phyloP scores from a whole-genome alignment of 163 green algal genomes.

The Chlamydomonas reinhardtii region DNA sequence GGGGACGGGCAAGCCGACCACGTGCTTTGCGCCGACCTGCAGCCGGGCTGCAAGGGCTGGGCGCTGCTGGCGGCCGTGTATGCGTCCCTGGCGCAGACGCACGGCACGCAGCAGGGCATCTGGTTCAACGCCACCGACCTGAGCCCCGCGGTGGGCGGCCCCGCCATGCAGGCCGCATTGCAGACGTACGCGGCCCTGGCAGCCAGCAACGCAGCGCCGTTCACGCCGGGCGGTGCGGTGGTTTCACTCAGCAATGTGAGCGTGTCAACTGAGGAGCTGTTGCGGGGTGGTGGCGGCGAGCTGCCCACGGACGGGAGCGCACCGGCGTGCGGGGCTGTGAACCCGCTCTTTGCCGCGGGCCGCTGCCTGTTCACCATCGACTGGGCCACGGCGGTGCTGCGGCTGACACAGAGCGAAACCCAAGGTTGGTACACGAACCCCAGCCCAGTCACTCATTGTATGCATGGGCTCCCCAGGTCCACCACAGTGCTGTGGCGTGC shows the following conservation, averaged over 20 bases:
- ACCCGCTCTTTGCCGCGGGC: conserved; percentile 19
- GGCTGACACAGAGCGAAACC: background rate
- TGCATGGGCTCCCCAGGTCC: too few species aligned
- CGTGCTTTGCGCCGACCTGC: conserved; percentile 21
- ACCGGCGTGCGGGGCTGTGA: conserved; percentile 17
- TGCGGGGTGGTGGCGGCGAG: background rate
- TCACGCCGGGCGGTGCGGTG: background rate
- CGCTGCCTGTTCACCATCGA: conserved; percentile 41
- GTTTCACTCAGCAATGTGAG: background rate
- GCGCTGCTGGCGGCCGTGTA: conserved; percentile 24
- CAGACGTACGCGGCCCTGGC: conserved; percentile 8
- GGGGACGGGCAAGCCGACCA: conserved; percentile 2
- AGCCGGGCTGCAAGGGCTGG: conserved; percentile 33
- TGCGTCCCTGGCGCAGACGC: conserved; percentile 5
- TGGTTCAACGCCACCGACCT: conserved; percentile 23
- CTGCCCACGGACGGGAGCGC: background rate
- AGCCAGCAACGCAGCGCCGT: conserved; percentile 6
- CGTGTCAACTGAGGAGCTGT: background rate
- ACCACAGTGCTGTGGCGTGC: too few species aligned
- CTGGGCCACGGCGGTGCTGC: background rate
- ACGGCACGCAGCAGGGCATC: background rate
- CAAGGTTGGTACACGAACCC: background rate
- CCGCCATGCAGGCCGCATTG: conserved; percentile 1
- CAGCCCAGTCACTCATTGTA: too few species aligned
- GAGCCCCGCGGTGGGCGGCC: background rate